Evolutionary conservation across 441 rosid genomes (phyloP), one percentile per base, ranked within the genome.

Genomic region (Isatis lusitanica): DNA sequence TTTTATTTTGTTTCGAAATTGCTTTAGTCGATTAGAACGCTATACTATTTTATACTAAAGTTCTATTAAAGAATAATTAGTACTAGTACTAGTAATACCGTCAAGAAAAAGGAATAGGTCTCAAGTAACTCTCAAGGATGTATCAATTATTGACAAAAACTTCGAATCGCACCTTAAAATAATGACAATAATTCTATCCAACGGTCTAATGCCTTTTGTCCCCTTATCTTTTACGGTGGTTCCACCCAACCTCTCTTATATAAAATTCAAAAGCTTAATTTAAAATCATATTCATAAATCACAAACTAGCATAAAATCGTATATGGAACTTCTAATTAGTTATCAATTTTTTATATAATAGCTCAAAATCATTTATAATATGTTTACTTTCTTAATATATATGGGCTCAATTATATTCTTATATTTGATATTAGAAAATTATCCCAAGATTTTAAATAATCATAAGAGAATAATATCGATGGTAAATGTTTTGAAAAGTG

Each of bases 181-280:
- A 46, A 46, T 63, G 66, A n/a, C 55, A 75, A 75, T 75, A 63
- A 63, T 76, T 38, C 53, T 38, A 47, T 38, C 71, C 75, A 70
- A 63, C 71, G 66, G 74, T 70, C 79, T 5, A 75, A 46, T 75
- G 55, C 66, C 60, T 63, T 70, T 76, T 76, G 79, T 76, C 71
- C 60, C 66, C 79, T 63, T 69, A 63, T 61, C 65, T 53, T 53
- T 1, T 36, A 16, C 10, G 44, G 74, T 70, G 9, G 79, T 70
- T 76, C 75, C 62, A 76, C 71, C 74, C 52, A 69, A 69, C 66
- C 6, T 63, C 46, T 55, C 30, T 4, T 26, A 18, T 46, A 62
- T 42, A 44, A 36, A 35, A 24, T 33, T 53, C 24, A 7, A n/a
- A 60, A 60, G 17, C 15, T 56, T 36, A 13, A 17, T 48, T 38